These are phyloP conservation scores for Chamaenerion angustifolium DNA, from an alignment of 345 rosid genomes.

Conservation along the genomic window DNA sequence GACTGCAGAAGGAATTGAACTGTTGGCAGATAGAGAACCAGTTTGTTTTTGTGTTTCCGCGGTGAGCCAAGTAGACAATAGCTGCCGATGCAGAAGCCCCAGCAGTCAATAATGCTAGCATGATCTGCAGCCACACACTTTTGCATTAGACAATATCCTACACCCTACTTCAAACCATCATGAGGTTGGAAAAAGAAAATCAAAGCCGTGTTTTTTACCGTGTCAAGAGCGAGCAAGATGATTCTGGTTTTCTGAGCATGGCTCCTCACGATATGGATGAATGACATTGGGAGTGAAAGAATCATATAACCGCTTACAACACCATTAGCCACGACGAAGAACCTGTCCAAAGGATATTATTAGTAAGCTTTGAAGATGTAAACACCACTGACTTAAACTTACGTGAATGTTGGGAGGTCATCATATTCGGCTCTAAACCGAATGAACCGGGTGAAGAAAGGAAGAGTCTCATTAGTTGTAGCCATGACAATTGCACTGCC, in stretches of 20 bases:
- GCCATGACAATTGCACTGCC: slow-evolving; percentile 5
- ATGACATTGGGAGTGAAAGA: slow-evolving; percentile 8
- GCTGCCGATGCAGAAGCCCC: slow-evolving; percentile 83
- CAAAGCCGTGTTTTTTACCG: slow-evolving; percentile 4
- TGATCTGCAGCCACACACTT: slow-evolving; percentile 23
- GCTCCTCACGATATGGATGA: slow-evolving; percentile 11
- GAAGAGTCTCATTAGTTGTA: slow-evolving; percentile 3
- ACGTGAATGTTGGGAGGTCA: slow-evolving; percentile 43
- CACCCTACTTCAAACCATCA: neutral
- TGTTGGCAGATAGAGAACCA: slow-evolving; percentile 75
- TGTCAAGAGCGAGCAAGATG: slow-evolving; percentile 7
- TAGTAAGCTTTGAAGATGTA: neutral
- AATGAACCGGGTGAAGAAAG: slow-evolving; percentile 21
- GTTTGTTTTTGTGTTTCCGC: slow-evolving; percentile 49
- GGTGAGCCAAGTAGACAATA: slow-evolving; percentile 62
- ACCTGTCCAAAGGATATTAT: neutral
- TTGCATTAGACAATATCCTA: neutral
- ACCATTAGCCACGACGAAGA: slow-evolving; percentile 2
- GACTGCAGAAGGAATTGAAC: slow-evolving; percentile 68
- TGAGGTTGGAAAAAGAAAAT: neutral
- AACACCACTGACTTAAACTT: slow-evolving; percentile 1
- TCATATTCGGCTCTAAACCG: slow-evolving; percentile 33
- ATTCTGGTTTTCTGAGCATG: slow-evolving; percentile 9
- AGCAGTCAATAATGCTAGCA: slow-evolving; percentile 42
- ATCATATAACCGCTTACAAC: slow-evolving; percentile 7